Percentiles rank a stretch among this genome's conserved stretches.
Conservation (phyloP, 768 basidiomycete species). For the Sutorius australiensis region DNA sequence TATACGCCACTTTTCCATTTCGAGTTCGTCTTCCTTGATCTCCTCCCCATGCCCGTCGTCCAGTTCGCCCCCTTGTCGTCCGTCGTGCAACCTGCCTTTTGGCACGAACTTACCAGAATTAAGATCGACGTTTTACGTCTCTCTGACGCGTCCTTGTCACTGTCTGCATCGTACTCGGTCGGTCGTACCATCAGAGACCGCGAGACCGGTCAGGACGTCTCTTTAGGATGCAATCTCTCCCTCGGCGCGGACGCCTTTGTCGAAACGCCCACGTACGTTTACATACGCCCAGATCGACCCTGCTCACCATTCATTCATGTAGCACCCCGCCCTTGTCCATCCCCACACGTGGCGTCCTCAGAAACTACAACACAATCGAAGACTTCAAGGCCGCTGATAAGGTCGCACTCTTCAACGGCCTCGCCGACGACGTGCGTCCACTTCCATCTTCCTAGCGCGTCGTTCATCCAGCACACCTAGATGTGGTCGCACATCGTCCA, state of each 20-base stretch:
- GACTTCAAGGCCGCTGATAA: constrained; percentile 92
- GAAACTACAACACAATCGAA: constrained; percentile 97
- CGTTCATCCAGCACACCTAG: constrained; percentile 32
- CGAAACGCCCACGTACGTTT: constrained; percentile 42
- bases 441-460: neutral
- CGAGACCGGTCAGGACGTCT: constrained; percentile 69
- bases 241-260: constrained; percentile 66
- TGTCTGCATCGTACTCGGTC: constrained; percentile 65
- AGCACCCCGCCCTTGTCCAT: constrained; percentile 51
- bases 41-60: constrained; percentile 50
- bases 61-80: constrained; percentile 90
- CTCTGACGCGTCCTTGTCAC: constrained; percentile 62
- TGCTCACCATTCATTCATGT: neutral
- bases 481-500: constrained; percentile 64
- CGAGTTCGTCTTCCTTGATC: neutral
- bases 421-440: constrained; percentile 58
- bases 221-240: constrained; percentile 63
- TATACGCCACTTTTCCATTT: constrained; percentile 10
- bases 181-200: constrained; percentile 74
- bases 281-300: constrained; percentile 7
- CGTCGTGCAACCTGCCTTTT: constrained; percentile 85
- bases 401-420: constrained; percentile 72
- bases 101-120: constrained; percentile 83
- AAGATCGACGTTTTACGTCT: constrained; percentile 91
- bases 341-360: constrained; percentile 61